Evolutionary conservation across 1,139 yeast genomes (phyloP), one percentile per base, ranked within the genome.

Genomic region (Zygosaccharomyces sapae): DNA sequence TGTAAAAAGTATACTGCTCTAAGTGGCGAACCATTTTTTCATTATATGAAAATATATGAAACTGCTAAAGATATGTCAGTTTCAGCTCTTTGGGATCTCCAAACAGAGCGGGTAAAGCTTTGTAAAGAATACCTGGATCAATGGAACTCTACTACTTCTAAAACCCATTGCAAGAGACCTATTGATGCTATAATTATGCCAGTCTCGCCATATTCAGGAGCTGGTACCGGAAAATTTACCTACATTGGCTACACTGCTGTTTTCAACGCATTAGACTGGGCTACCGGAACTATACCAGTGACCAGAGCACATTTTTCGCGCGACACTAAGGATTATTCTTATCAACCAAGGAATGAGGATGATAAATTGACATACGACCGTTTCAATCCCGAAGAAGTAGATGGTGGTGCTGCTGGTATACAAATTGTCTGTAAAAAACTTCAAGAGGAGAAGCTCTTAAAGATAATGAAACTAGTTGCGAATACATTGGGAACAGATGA

Each of bases 201-300:
- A 41, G 73, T 79, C 4, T 81, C 81, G 59, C 78, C 77, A 50
- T 83, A 83, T 53, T 83, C 81, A 46, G 90, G 92, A 2, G 86
- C 88, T 8, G 76, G 73, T 44, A 77, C 79, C 12, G 80, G 78
- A 41, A 76, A 76, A 47, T 76, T 82, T 10, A 78, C 75, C 61
- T 81, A 82, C 63, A 82, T 90, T 88, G 81, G 86, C 3, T 83
- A 83, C 66, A 82, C 88, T n/a, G 63, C 85, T 1, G 74, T 82
- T 53, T 83, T 78, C 70, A 81, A 81, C 62, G 62, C 81, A 43
- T 66, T 81, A 56, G 86, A 81, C 60, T 70, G 78, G 57, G 83
- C 86, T 41, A 72, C 80, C 25, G 73, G 80, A 50, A 72, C 73
- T 4, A 67, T 79, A 62, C 86, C 83, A 60, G 75, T 84, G 6